Evolutionary conservation across 192 early-diverging fungal genomes (phyloP).

Genomic region (Coemansia sp.): DNA sequence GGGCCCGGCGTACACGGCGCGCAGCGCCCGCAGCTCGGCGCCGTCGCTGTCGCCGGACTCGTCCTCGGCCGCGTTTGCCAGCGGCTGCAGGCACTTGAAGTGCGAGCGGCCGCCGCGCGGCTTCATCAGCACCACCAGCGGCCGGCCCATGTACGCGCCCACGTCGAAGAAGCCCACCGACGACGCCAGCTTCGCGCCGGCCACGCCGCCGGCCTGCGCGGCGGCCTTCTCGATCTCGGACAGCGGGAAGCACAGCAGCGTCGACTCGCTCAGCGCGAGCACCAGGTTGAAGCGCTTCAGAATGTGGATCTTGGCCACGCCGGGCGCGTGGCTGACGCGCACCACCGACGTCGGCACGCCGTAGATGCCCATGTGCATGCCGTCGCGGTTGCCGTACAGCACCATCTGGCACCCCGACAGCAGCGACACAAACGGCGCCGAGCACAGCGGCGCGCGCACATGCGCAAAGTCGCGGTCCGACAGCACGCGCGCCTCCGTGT

Average conservation of each 20-base stretch:
- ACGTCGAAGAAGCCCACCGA: slow-evolving; percentile 46
- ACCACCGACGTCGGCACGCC: slow-evolving; percentile 47
- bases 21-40: slow-evolving; percentile 16
- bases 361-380: slow-evolving; percentile 46
- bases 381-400: slow-evolving; percentile 42
- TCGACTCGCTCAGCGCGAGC: slow-evolving; percentile 35
- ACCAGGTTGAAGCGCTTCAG: slow-evolving; percentile 34
- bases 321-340: slow-evolving; percentile 17
- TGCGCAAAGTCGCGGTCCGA: slow-evolving; percentile 46
- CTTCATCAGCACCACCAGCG: slow-evolving; percentile 47
- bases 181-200: slow-evolving; percentile 38
- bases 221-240: slow-evolving; percentile 33
- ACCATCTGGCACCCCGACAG: slow-evolving; percentile 45
- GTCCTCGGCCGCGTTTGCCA: background rate
- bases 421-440: slow-evolving; percentile 33
- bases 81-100: slow-evolving; percentile 52
- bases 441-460: slow-evolving; percentile 33
- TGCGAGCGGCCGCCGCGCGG: slow-evolving; percentile 41
- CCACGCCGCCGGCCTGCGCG: slow-evolving; percentile 12
- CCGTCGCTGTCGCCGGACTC: background rate
- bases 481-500: slow-evolving; percentile 37
- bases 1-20: slow-evolving; percentile 31
- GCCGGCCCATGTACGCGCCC: slow-evolving; percentile 28
- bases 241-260: slow-evolving; percentile 38
- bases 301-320: slow-evolving; percentile 38